Evolutionary conservation across 2,329 filamentous ascomycete species (phyloP), one percentile per base, ranked within the genome.

Genomic region (Xylaria sp.): DNA sequence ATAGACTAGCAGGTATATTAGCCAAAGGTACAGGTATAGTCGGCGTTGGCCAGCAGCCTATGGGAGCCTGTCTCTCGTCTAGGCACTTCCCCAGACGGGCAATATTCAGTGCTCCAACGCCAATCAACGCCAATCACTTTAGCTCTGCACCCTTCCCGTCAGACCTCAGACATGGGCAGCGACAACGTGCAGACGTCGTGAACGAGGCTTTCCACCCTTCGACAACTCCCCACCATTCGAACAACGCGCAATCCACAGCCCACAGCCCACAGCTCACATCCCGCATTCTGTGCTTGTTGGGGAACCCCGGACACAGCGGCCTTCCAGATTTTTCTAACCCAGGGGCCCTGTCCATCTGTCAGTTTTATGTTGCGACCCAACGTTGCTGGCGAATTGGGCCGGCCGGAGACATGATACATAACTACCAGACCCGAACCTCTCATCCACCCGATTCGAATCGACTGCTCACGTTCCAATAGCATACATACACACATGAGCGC

Each of bases 341-440:
- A n/a, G n/a, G n/a, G 65, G 50, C 12, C 46, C 15, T n/a, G 10
- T 30, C 46, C 46, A 10, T 60, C 69, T 61, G 52, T 53, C 46
- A 63, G 45, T 60, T 60, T 28, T 67, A 69, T 63, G 60, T 77
- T 76, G 74, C 75, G 70, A 77, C 76, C 76, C 70, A 75, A 78
- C 67, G 58, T 71, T 60, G 68, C 62, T 52, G 65, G 73, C 69
- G 74, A 73, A 74, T 76, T 73, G 73, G 75, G 75, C 75, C 74
- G 70, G 67, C 71, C 73, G 72, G 66, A 70, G 69, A 69, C 72
- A 75, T 75, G 63, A 65, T 75, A 76, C 75, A 76, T 75, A 77
- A 77, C 64, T 68, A 59, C 50, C 65, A 60, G 65, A 64, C 68
- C 52, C 68, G 66, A 67, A 63, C 71, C 66, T 72, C 69, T 76